Evolutionary conservation across 805 yeast genomes (phyloP), one percentile per base, ranked within the genome.

Genomic region (Kazachstania taianensis): DNA sequence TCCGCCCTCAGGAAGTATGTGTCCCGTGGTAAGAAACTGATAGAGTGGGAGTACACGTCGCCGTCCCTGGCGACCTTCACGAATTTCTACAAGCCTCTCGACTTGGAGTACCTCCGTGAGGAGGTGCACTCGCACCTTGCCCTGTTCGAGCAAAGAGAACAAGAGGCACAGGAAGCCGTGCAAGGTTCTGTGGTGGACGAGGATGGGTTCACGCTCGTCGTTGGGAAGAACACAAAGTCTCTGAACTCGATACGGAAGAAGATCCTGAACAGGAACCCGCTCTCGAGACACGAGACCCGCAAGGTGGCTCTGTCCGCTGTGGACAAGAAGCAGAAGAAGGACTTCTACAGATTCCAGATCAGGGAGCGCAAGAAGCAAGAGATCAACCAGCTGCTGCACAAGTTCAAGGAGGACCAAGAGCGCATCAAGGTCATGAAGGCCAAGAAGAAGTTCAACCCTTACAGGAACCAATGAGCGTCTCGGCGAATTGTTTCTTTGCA

Each of bases 301-400:
- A 35, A 27, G 14, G 45, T 31, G 22, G 44, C 50, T 27, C 44
- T 46, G 12, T 34, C 53, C 0, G 76, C 43, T 82, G 82, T 42
- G 67, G 85, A 27, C 45, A 66, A 70, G 62, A 76, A 79, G 59
- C 75, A 71, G 59, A 84, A 87, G 66, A 70, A 72, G 46, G 97
- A 94, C 62, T 92, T 92, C 67, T 92, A 92, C 67, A 71, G 95
- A 50, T 92, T 87, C 74, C 99, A 92, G 65, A 73, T 92, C 47
- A 78, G 99, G 61, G 95, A 92, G 57, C 73, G 75, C 52, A 89
- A 87, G 71, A 92, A 92, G 67, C 74, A 71, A 43, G 95, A 89
- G 59, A 85, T 92, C 83, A 83, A 84, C 54, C 86, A 83, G 37
- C 66, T 92, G 53, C 67, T 92, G 53, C 66, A 61, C 39, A 84